A percentile compares a stretch with the other conserved stretches of the same genome.
Evolutionary conservation across 129 eudicot genomes (phyloP).

Genomic region (Pittosporum tobira): DNA sequence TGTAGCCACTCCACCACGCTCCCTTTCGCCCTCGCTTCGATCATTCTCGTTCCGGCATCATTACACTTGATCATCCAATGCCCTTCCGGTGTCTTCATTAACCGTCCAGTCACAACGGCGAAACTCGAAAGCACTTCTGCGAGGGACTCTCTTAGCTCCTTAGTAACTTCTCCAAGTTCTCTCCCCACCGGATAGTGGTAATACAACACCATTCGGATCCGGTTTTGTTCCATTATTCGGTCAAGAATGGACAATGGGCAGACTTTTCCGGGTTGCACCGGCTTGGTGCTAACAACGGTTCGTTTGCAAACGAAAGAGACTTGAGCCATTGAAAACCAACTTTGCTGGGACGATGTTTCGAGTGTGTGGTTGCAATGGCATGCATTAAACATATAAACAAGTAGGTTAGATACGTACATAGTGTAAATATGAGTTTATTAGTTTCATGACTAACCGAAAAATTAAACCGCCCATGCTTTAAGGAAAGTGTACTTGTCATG

Average conservation of each 20-base stretch:
- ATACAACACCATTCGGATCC: slow-evolving; percentile 25
- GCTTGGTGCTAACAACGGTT: slow-evolving; percentile 31
- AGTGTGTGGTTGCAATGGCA: too few species aligned
- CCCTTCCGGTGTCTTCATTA: slow-evolving; percentile 21
- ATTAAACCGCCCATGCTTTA: too few species aligned
- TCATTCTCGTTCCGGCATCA: slow-evolving; percentile 38
- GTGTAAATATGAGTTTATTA: too few species aligned
- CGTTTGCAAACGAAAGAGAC: slow-evolving; percentile 19
- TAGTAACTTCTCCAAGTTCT: slow-evolving; percentile 9
- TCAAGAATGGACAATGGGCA: slow-evolving; percentile 35
- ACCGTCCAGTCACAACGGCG: slow-evolving; percentile 24
- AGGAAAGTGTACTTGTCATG: too few species aligned
- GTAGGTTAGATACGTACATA: too few species aligned
- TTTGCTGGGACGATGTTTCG: too few species aligned
- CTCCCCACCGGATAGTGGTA: slow-evolving; percentile 9
- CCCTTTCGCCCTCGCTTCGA: slow-evolving; percentile 32
- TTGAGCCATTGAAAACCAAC: slow-evolving; percentile 20
- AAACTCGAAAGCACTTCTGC: slow-evolving; percentile 21
- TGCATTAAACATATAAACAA: too few species aligned
- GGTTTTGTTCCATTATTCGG: slow-evolving; percentile 24
- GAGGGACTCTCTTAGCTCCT: slow-evolving; percentile 13
- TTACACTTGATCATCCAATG: slow-evolving; percentile 45
- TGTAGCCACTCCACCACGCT: slow-evolving; percentile 36
- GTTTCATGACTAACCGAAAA: too few species aligned
- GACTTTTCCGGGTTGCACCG: slow-evolving; percentile 19